These are phyloP conservation scores for Tuber microsphaerosporum DNA, from an alignment of 495 filamentous ascomycete genomes.

Conservation along the genomic window DNA sequence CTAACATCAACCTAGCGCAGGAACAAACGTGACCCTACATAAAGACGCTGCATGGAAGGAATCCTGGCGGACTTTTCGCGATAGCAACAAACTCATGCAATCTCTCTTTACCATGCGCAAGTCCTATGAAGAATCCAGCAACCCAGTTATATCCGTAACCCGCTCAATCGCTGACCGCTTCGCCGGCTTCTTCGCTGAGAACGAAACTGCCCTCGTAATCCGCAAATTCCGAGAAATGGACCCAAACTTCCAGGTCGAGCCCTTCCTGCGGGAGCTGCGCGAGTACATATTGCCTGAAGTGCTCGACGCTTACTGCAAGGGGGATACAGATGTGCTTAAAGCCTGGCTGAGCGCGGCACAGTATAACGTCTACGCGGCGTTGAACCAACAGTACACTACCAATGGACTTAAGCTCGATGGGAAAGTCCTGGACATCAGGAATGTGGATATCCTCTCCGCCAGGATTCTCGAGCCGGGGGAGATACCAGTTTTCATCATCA, in stretches of 20 bases:
- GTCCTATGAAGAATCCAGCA: slow-evolving; percentile 90
- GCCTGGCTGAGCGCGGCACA: slow-evolving; percentile 93
- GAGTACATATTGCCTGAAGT: slow-evolving; percentile 98
- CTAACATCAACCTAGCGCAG: slow-evolving; percentile 82
- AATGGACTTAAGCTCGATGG: slow-evolving; percentile 90
- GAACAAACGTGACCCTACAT: slow-evolving; percentile 87
- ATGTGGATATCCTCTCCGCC: slow-evolving; percentile 83
- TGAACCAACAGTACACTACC: slow-evolving; percentile 88
- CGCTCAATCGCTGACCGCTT: slow-evolving; percentile 88
- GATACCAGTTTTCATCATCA: slow-evolving; percentile 93
- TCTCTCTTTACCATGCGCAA: slow-evolving; percentile 73
- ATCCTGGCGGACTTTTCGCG: slow-evolving; percentile 85
- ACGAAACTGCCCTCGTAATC: slow-evolving; percentile 93
- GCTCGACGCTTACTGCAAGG: slow-evolving; percentile 94
- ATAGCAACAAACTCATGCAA: slow-evolving; percentile 81
- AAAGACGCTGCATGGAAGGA: slow-evolving; percentile 96
- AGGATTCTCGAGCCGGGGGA: slow-evolving; percentile 94
- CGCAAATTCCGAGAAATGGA: slow-evolving; percentile 98
- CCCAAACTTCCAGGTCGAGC: slow-evolving; percentile 86
- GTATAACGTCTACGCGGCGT: slow-evolving; percentile 84
- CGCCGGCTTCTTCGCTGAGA: slow-evolving; percentile 94
- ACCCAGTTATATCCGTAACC: slow-evolving; percentile 85
- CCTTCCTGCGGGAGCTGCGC: slow-evolving; percentile 85
- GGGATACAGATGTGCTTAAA: slow-evolving; percentile 81
- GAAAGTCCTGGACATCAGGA: slow-evolving; percentile 84